Evolutionary conservation across 495 filamentous ascomycete species (phyloP).

Genomic region (Penicillium macrosclerotiorum): DNA sequence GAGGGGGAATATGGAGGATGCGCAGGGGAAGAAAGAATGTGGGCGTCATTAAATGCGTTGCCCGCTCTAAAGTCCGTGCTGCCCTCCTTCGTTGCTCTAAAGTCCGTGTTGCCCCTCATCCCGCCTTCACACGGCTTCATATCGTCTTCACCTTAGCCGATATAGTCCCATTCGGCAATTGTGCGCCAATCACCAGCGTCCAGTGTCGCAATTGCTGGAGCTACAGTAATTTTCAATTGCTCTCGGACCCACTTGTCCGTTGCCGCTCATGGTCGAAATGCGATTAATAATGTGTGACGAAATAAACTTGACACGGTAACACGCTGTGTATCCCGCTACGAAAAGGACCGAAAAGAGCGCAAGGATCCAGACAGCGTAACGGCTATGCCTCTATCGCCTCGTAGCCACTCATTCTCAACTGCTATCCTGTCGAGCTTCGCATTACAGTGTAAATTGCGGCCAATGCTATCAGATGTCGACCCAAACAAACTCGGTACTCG

Average conservation of each 20-base stretch:
- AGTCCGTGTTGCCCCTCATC: too few relatives aligned
- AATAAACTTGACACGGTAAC: neutral
- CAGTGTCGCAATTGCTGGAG: too few relatives aligned
- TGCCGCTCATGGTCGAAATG: neutral
- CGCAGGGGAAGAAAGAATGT: neutral
- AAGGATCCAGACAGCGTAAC: too few relatives aligned
- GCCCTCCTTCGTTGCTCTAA: too few relatives aligned
- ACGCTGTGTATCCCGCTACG: neutral
- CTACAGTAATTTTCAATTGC: neutral
- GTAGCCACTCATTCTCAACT: too few relatives aligned
- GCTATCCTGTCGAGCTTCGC: too few relatives aligned
- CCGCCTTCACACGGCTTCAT: too few relatives aligned
- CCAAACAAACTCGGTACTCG: slow-evolving; percentile 13
- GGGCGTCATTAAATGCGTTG: too few relatives aligned
- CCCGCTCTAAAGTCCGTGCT: too few relatives aligned
- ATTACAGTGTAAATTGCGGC: too few relatives aligned
- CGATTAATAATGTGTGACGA: slow-evolving; percentile 3
- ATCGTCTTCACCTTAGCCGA: neutral
- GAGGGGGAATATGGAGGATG: neutral
- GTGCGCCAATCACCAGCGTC: slow-evolving; percentile 2
- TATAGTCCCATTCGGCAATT: neutral
- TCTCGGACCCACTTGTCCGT: slow-evolving; percentile 1
- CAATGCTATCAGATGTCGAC: neutral
- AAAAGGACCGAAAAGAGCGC: too few relatives aligned
- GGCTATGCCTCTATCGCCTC: too few relatives aligned